phyloP scores from a whole-genome alignment of 2,329 filamentous ascomycete species.

The Iodosphaeria phyllophila region DNA sequence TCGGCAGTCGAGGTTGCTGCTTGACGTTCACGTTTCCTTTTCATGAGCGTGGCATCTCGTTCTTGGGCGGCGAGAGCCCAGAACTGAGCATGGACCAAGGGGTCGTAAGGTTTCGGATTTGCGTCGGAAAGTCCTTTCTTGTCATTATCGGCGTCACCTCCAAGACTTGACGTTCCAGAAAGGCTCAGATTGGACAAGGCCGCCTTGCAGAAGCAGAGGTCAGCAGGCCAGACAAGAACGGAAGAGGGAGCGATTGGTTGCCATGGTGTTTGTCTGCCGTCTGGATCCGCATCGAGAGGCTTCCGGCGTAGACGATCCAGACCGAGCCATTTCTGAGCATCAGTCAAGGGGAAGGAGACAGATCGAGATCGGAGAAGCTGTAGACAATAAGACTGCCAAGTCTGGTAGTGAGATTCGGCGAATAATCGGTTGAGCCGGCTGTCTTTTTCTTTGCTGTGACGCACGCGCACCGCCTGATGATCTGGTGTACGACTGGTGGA shows the following conservation, averaged over 20 bases:
- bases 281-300: slow-evolving; percentile 20
- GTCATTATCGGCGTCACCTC: too few relatives aligned
- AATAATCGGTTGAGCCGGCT: slow-evolving; percentile 20
- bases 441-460: slow-evolving; percentile 20
- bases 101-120: slow-evolving; percentile 25
- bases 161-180: slow-evolving; percentile 18
- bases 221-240: slow-evolving; percentile 37
- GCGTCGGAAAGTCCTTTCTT: slow-evolving; percentile 19
- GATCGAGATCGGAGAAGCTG: slow-evolving; percentile 31
- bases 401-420: too few relatives aligned
- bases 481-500: slow-evolving; percentile 31
- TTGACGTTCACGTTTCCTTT: slow-evolving; percentile 31
- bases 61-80: slow-evolving; percentile 27
- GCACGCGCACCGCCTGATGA: slow-evolving; percentile 25
- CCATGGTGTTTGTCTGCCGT: slow-evolving; percentile 21
- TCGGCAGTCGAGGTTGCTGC: slow-evolving; percentile 21
- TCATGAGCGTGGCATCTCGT: slow-evolving; percentile 26
- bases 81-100: slow-evolving; percentile 24
- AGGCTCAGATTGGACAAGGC: slow-evolving; percentile 21
- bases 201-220: slow-evolving; percentile 31
- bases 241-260: too few relatives aligned
- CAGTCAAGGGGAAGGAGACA: slow-evolving; percentile 22
- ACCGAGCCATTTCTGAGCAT: slow-evolving; percentile 26
- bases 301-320: slow-evolving; percentile 28
- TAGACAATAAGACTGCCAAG: slow-evolving; percentile 32